A percentile compares a stretch with the other conserved stretches of the same genome.
phyloP scores from a whole-genome alignment of 2,329 filamentous ascomycete genomes.

The Chalara sp. region DNA sequence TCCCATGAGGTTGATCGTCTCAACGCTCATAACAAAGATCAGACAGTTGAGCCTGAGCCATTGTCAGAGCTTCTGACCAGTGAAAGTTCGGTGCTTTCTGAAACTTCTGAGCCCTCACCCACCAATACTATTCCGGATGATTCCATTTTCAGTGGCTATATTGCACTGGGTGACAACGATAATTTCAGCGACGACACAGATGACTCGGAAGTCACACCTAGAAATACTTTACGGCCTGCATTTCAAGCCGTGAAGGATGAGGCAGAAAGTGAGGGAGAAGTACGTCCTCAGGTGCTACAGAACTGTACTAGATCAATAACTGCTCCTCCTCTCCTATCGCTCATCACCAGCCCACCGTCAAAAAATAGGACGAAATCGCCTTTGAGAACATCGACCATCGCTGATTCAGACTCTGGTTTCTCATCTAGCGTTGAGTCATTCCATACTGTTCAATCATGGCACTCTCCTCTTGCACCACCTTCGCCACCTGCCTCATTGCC shows the following conservation, averaged over 20 bases:
- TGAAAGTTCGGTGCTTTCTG: neutral
- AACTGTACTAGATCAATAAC: conserved; percentile 30
- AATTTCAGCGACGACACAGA: conserved; percentile 21
- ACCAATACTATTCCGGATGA: neutral
- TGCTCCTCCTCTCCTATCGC: conserved; percentile 34
- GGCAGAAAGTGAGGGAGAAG: conserved; percentile 17
- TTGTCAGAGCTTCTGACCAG: neutral
- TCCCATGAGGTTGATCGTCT: no score
- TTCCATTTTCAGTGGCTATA: conserved; percentile 1
- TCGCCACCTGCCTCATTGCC: conserved; percentile 37
- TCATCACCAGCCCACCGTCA: conserved; percentile 36
- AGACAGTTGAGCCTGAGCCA: neutral
- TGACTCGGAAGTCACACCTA: conserved; percentile 19
- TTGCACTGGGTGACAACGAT: conserved; percentile 12
- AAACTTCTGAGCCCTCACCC: neutral
- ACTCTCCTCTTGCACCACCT: conserved; percentile 36
- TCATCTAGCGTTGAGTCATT: conserved; percentile 48
- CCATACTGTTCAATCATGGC: conserved; percentile 46
- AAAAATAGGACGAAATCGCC: conserved; percentile 21
- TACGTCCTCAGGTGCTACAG: conserved; percentile 23
- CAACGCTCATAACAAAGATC: neutral
- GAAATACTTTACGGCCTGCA: conserved; percentile 21
- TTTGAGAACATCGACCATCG: conserved; percentile 14
- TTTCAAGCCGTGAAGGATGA: conserved; percentile 22
- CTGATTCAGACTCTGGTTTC: conserved; percentile 26